Percentiles rank a stretch among this genome's conserved stretches.
These are phyloP conservation scores for Daedaleopsis nitida DNA, from an alignment of 768 basidiomycete genomes.

Conservation along the genomic window DNA sequence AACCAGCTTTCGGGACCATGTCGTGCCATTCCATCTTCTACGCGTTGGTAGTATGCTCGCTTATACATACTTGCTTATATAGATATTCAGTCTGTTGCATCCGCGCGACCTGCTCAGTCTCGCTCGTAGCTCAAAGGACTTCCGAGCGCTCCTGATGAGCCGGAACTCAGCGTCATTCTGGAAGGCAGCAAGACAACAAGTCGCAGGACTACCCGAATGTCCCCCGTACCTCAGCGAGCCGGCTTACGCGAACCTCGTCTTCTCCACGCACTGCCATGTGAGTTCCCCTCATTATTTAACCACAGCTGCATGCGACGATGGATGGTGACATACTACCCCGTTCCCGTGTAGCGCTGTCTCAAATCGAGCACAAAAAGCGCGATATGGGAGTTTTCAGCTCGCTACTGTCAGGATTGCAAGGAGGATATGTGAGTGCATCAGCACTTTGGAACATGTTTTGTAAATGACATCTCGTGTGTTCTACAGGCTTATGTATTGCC, in stretches of 20 bases:
- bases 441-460: not conserved
- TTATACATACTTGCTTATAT: not conserved
- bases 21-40: too few species aligned
- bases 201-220: constrained; percentile 11
- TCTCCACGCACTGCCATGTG: constrained; percentile 11
- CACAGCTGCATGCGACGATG: not conserved
- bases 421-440: not conserved
- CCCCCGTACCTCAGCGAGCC: constrained; percentile 19
- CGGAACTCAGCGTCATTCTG: not conserved
- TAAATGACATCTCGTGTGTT: not conserved
- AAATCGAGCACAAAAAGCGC: not conserved
- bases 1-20: too few species aligned
- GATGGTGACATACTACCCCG: not conserved
- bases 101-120: constrained; percentile 2
- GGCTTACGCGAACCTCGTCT: constrained; percentile 17
- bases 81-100: not conserved
- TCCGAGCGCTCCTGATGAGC: not conserved
- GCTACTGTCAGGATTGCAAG: not conserved
- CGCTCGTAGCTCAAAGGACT: not conserved
- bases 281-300: not conserved
- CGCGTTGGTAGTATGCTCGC: too few species aligned
- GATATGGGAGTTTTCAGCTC: not conserved
- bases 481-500: not conserved
- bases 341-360: not conserved
- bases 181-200: constrained; percentile 7